Evolutionary conservation across 495 filamentous ascomycete genomes (phyloP), one percentile per base, ranked within the genome.

Genomic region (Platismatia glauca): DNA sequence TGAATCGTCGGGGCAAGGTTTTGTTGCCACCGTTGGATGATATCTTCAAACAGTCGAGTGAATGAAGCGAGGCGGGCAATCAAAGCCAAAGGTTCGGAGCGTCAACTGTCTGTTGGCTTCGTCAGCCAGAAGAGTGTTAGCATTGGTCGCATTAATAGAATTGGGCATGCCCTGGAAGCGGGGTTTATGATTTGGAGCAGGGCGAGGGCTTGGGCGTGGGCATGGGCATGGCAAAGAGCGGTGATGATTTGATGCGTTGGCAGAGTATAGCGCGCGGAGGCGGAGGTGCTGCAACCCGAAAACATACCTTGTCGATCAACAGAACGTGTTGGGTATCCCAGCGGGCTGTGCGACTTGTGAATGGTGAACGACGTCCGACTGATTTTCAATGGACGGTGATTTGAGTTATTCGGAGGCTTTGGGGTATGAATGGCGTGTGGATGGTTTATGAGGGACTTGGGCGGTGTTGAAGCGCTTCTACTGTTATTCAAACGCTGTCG

Each of bases 231-330:
- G 56, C 38, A 67, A 66, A 65, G 53, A 50, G 66, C 68, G 68
- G 68, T 67, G 60, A 63, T 67, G 67, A 67, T 57, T 55, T 63
- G 68, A 70, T 70, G 68, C 62, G 68, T 67, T 70, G 68, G 66
- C 68, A 70, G 24, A 68, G 66, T 62, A 68, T 68, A 65, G 67
- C 60, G 62, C 64, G 64, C 68, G 65, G 61, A 52, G 48, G 50
- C 50, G 50, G 41, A 65, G 61, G 61, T 55, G 57, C 62, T 61
- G 65, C 50, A 65, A 37, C 61, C 34, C 50, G 59, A 63, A 60
- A 63, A 57, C 61, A 55, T 58, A 66, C 62, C 66, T 63, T 55
- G 34, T 62, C 50, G 64, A 62, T 60, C 56, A 65, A 59, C 43
- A 61, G 33, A 43, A 50, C 48, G 39, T 59, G 55, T 35, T 29